Base-by-base conservation (phyloP, 2,329 filamentous ascomycete genomes). In the Trichoderma sp. region DNA sequence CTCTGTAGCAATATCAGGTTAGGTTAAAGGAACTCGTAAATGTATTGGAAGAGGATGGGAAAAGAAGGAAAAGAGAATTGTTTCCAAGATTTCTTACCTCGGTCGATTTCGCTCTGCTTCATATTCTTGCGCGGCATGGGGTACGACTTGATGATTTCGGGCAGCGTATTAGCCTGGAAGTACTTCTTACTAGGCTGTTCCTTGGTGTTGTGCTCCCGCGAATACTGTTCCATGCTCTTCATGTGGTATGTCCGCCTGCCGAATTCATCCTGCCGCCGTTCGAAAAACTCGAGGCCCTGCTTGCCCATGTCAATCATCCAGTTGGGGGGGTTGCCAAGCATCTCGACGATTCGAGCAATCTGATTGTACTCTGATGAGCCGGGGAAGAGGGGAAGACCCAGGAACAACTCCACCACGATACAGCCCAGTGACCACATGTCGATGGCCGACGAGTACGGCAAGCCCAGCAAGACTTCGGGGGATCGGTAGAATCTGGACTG, bases 301-400 rank as follows among this genome's bases (percentile, higher is more conserved):
- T 99, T 99, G 77, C 96, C 96, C 88, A 97, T 97, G 80, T 99
- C 96, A 71, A 99, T 88, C 96, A 99, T 99, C 96, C 96, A 99
- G 75, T 94, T 97, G 47, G 94, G 95, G 2, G 96, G 95, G 75
- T 97, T 91, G 12, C 96, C 96, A 9, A 99, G 88, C 96, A 99
- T 99, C 83, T 99, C 96, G 26, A 96, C 95, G 74, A 99, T 99
- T 68, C 96, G 89, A 32, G 95, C 95, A 21, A 99, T 95, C 81
- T 99, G 96, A 77, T 99, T 99, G 83, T 99, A 99, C 82, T 99
- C 96, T 3, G 96, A 99, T 0, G 95, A 98, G 32, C 96, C 96
- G 8, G 96, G 96, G 82, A 99, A 99, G 3, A 99, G 83, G 1
- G 96, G 96, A 64, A 99, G 86, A 60, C 96, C 96, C 1, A 99